Evolutionary conservation across 2,329 filamentous ascomycete genomes (phyloP).

Genomic region (Xylariaceae sp.): DNA sequence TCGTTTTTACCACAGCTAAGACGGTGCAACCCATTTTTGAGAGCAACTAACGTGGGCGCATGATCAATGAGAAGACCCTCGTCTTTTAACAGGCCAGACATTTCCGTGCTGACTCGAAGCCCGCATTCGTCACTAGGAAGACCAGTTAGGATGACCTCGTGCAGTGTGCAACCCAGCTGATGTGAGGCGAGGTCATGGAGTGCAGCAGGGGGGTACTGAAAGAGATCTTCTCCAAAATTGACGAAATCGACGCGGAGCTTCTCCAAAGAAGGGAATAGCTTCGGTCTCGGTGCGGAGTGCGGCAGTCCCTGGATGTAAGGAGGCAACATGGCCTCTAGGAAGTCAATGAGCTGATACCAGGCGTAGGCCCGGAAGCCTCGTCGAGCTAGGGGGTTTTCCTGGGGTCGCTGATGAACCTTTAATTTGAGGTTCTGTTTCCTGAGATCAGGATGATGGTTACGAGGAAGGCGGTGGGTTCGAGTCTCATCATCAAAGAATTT

Average conservation of each 20-base stretch:
- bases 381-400: constrained; percentile 42
- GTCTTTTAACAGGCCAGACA: constrained; percentile 49
- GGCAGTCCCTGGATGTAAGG: constrained; percentile 31
- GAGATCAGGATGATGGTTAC: constrained; percentile 39
- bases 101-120: constrained; percentile 40
- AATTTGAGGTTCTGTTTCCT: constrained; percentile 36
- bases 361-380: constrained; percentile 51
- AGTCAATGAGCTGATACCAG: constrained; percentile 51
- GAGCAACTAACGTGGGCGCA: constrained; percentile 38
- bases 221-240: constrained; percentile 45
- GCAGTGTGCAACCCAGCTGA: constrained; percentile 48
- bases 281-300: constrained; percentile 26
- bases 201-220: constrained; percentile 41
- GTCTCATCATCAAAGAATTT: constrained; percentile 52
- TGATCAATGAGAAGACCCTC: constrained; percentile 48
- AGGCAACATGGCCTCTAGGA: constrained; percentile 45
- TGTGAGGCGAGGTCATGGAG: constrained; percentile 51
- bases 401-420: constrained; percentile 37
- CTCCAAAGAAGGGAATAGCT: constrained; percentile 43
- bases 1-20: constrained; percentile 31
- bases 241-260: constrained; percentile 50
- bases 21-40: constrained; percentile 34
- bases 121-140: constrained; percentile 46
- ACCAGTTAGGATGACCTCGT: constrained; percentile 50
- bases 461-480: constrained; percentile 35